Evolutionary conservation across 1,284 basidiomycete genomes (phyloP).

Genomic region (Trichosporon sp.): DNA sequence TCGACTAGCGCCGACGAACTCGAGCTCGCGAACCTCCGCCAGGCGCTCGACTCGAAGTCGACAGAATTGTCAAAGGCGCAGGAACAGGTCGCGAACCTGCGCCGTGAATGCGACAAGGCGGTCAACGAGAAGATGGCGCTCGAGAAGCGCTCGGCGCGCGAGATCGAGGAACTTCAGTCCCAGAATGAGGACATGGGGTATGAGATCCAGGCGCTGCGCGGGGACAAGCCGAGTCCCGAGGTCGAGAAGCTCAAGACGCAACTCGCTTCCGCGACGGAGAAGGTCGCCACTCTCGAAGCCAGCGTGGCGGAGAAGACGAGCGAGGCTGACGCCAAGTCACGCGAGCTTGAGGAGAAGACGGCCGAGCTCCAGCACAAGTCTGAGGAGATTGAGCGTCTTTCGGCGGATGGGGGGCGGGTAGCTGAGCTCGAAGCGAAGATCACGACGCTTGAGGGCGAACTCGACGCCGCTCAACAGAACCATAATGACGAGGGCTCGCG

Average conservation of each 20-base stretch:
- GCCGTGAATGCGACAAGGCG: conserved; percentile 47
- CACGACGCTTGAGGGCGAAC: conserved; percentile 33
- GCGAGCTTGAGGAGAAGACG: not conserved
- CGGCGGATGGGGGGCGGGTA: not conserved
- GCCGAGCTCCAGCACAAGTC: not conserved
- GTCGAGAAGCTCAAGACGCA: conserved; percentile 37
- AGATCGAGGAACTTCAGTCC: conserved; percentile 43
- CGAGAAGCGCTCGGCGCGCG: conserved; percentile 43
- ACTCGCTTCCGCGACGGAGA: conserved; percentile 16
- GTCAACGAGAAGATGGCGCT: conserved; percentile 54
- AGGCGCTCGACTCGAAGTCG: not conserved
- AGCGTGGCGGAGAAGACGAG: conserved; percentile 20
- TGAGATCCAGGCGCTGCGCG: conserved; percentile 47
- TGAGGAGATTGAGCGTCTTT: conserved; percentile 17
- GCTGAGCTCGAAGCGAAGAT: conserved; percentile 27
- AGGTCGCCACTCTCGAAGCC: conserved; percentile 6
- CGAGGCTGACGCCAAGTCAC: not conserved
- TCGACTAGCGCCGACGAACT: conserved; percentile 22
- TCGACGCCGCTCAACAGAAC: conserved; percentile 25
- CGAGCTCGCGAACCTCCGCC: conserved; percentile 26
- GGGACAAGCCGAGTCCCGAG: conserved; percentile 28
- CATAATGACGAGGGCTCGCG: conserved; percentile 24
- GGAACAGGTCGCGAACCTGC: conserved; percentile 39
- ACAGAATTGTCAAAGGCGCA: not conserved
- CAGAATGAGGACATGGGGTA: conserved; percentile 50